Percentiles rank a stretch among this genome's conserved stretches.
phyloP scores from a whole-genome alignment of 441 rosid genomes.

The Bruguiera hainesii region DNA sequence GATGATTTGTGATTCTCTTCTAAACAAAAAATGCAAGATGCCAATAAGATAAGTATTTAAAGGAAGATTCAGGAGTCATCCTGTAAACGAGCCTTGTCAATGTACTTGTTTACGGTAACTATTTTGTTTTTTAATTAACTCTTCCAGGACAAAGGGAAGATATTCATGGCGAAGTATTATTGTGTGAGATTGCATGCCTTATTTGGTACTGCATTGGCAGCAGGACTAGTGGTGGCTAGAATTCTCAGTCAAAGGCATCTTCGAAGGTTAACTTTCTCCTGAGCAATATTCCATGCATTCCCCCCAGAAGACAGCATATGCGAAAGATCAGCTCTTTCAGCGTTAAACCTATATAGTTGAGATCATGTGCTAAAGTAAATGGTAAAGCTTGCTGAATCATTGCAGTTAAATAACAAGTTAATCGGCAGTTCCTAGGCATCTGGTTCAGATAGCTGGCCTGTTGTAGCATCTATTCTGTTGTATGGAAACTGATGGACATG shows the following conservation, averaged over 20 bases:
- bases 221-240: conserved; percentile 59
- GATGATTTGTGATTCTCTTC: too few relatives aligned
- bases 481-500: too few relatives aligned
- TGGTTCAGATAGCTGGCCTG: too few relatives aligned
- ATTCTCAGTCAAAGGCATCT: conserved; percentile 18
- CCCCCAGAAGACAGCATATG: not conserved
- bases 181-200: conserved; percentile 78
- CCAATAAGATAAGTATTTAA: too few relatives aligned
- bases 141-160: conserved; percentile 59
- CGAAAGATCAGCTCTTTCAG: not conserved
- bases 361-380: not conserved
- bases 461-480: too few relatives aligned
- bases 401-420: too few relatives aligned
- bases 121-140: not conserved
- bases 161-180: conserved; percentile 91
- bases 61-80: too few relatives aligned
- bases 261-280: conserved; percentile 8
- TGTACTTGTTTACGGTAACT: not conserved
- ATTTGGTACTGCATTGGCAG: conserved; percentile 70
- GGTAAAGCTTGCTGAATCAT: too few relatives aligned
- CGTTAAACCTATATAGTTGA: not conserved
- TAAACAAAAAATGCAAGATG: too few relatives aligned
- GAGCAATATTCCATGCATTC: not conserved
- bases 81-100: too few relatives aligned
- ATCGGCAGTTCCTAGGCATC: too few relatives aligned